Base-by-base conservation (phyloP, 2,329 filamentous ascomycete species). In the Alternaria solani region DNA sequence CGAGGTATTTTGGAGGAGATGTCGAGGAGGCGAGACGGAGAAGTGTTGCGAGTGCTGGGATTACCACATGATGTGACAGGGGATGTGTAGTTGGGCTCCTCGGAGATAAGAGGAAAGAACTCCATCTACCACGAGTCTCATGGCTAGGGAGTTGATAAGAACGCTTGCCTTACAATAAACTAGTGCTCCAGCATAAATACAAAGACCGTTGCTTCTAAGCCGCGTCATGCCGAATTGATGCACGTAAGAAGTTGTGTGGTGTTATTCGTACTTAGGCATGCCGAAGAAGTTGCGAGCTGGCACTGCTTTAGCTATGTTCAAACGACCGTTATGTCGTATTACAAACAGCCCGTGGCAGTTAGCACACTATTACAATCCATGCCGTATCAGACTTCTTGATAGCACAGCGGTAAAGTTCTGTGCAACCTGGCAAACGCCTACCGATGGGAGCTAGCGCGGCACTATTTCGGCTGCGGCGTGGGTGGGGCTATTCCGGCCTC, bases 11-110 rank as follows among this genome's bases (percentile, higher is more conserved):
- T 34, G 55, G 55, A 2, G 59, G 59, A 5, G 62, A 64, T 62
- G 25, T 57, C 7, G 59, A 65, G 57, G 57, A 65, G 60, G 46
- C 44, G 25, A 55, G 53, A 11, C 42, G 57, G 46, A 60, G 61
- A 30, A 57, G 56, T 49, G 46, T 49, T 2, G 34, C 16, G 20
- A 49, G 46, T 38, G 32, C 46, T 38, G 46, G 46, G 1, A 8
- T 49, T 0, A 38, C 1, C 1, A 32, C 46, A 34, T 49, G 32
- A 49, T n/a, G 20, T 7, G 23, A 2, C 5, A 9, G 20, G 32
- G 5, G 30, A 49, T 32, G 20, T 26, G 8, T 34, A 23, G 18
- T n/a, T 26, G 8, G 20, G 14, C 20, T 18, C 14, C 5, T 49
- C 30, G 46, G 46, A 38, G 46, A 49, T 49, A 25, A 11, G 5